Conservation (phyloP, 345 rosid genomes). For the Hypericum perforatum region DNA sequence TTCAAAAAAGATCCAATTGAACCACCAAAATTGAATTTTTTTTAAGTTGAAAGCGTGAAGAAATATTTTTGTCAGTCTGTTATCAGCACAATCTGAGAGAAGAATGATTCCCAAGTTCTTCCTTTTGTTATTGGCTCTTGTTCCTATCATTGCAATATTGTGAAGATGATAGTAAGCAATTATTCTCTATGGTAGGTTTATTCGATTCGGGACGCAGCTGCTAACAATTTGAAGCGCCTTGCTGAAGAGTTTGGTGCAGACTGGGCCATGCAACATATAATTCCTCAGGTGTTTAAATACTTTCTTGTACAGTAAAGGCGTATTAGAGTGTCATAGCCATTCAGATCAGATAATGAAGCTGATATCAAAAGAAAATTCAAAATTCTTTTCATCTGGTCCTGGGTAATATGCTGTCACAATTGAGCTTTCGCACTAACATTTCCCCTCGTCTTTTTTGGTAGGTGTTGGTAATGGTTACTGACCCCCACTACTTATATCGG, state of each 20-base stretch:
- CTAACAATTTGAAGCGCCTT: constrained; percentile 87
- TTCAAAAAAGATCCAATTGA: too few species aligned
- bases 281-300: constrained; percentile 60
- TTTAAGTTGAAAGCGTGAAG: too few species aligned
- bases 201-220: constrained; percentile 92
- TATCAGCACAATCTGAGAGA: too few species aligned
- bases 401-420: too few species aligned
- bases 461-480: constrained; percentile 72
- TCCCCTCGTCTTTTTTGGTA: constrained; percentile 8
- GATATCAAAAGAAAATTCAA: too few species aligned
- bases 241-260: constrained; percentile 98
- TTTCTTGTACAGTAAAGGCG: background rate
- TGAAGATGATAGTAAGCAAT: too few species aligned
- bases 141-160: too few species aligned
- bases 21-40: too few species aligned
- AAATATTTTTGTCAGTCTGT: too few species aligned
- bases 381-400: too few species aligned
- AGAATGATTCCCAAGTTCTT: background rate
- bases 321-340: background rate
- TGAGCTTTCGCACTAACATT: too few species aligned
- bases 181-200: constrained; percentile 41
- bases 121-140: background rate
- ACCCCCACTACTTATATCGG: constrained; percentile 78
- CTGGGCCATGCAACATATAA: constrained; percentile 97
- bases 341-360: background rate